A percentile compares a stretch with the other conserved stretches of the same genome.
These are phyloP conservation scores for Venturia oleaginea DNA, from an alignment of 2,329 filamentous ascomycete species.

Conservation along the genomic window DNA sequence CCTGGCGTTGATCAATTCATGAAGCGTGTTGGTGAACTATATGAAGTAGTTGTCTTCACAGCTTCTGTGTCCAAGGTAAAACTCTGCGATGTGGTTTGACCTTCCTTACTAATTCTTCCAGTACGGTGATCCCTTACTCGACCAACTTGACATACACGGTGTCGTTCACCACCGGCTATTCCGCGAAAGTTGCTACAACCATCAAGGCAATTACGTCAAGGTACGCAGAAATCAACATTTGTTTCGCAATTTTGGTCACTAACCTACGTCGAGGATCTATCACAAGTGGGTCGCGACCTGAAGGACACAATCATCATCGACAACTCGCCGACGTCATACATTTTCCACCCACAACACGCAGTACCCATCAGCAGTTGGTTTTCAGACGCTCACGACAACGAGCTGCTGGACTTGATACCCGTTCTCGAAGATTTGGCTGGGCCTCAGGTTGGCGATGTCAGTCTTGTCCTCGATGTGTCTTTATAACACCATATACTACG, in stretches of 20 bases:
- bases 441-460: constrained; percentile 85
- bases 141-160: constrained; percentile 94
- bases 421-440: constrained; percentile 95
- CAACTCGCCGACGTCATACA: constrained; percentile 98
- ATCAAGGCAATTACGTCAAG: constrained; percentile 99
- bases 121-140: constrained; percentile 93
- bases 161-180: constrained; percentile 95
- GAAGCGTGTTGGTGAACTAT: constrained; percentile 95
- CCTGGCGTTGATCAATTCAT: constrained; percentile 99
- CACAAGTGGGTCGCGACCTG: constrained; percentile 89
- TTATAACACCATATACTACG: not conserved
- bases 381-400: constrained; percentile 97
- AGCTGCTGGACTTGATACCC: constrained; percentile 91
- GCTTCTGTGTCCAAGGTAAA: constrained; percentile 91
- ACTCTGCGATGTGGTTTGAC: not conserved
- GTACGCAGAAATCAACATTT: constrained; percentile 25
- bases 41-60: constrained; percentile 97
- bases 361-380: constrained; percentile 99
- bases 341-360: constrained; percentile 97
- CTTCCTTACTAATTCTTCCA: constrained; percentile 28
- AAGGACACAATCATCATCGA: constrained; percentile 99
- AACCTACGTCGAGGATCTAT: constrained; percentile 58
- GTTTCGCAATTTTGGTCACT: not conserved
- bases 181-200: constrained; percentile 97
- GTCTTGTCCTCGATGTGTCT: constrained; percentile 86